Percentiles rank a stretch among this genome's conserved stretches.
Conservation (phyloP, 2,329 filamentous ascomycete species). For the Aureobasidium sp. region DNA sequence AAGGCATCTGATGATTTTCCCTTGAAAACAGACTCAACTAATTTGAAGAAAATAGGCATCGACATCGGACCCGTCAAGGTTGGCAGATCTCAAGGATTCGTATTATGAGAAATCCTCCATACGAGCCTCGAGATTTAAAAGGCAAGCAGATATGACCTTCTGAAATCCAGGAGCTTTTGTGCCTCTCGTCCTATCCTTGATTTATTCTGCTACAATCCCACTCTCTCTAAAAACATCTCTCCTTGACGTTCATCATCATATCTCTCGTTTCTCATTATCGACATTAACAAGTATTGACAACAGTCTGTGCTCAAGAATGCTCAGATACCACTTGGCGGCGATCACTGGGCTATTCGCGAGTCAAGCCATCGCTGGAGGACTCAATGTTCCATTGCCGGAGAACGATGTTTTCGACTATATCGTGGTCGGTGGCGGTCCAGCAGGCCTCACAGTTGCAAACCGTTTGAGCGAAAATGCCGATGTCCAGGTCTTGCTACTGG, state of each 20-base stretch:
- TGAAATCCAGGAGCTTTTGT: not conserved
- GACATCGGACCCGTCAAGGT: not conserved
- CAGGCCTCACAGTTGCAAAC: constrained; percentile 23
- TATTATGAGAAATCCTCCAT: not conserved
- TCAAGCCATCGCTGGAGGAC: constrained; percentile 9
- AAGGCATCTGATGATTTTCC: not conserved
- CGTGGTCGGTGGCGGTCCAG: constrained; percentile 22
- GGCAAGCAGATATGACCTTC: not conserved
- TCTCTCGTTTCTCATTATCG: not conserved
- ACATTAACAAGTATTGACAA: not conserved
- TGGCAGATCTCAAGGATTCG: not conserved
- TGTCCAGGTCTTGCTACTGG: constrained; percentile 23
- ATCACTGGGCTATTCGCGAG: constrained; percentile 5
- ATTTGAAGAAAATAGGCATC: constrained; percentile 8
- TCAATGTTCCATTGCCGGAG: constrained; percentile 12
- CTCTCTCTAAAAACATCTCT: not conserved
- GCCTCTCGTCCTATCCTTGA: not conserved
- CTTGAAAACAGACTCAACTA: not conserved
- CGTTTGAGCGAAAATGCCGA: constrained; percentile 22
- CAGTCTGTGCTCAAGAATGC: not conserved
- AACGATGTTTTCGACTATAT: constrained; percentile 19
- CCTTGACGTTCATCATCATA: not conserved
- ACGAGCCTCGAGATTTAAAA: not conserved
- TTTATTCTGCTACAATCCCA: not conserved
- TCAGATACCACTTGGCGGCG: not conserved